Percentiles rank a stretch among this genome's conserved stretches.
Conservation (phyloP, 2,329 filamentous ascomycete species). For the Pseudohalonectria lignicola region DNA sequence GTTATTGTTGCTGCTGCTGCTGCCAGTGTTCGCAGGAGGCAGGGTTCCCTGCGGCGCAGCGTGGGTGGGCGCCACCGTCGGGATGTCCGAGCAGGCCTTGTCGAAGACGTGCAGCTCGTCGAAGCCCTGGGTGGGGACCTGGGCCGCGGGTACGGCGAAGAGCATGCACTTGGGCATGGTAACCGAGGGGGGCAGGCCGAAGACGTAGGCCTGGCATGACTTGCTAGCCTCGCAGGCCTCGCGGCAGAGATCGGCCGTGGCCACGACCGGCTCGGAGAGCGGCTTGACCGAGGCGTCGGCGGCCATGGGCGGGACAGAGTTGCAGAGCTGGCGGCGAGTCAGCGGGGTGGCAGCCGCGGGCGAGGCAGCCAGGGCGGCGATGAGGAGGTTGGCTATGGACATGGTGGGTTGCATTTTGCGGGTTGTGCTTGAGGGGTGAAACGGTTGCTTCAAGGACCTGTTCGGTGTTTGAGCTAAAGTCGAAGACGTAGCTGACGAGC, state of each 20-base stretch:
- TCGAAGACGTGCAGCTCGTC: constrained; percentile 6
- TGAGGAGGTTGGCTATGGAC: background rate
- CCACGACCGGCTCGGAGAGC: background rate
- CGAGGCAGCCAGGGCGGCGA: background rate
- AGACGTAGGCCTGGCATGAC: constrained; percentile 6
- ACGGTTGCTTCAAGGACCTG: too few species aligned
- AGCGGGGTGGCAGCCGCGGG: background rate
- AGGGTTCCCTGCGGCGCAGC: constrained; percentile 1
- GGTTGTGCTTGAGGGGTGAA: background rate
- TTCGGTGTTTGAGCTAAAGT: too few species aligned
- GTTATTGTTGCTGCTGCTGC: background rate
- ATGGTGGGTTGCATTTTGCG: background rate
- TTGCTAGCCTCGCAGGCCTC: constrained; percentile 1
- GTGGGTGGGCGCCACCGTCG: constrained; percentile 4
- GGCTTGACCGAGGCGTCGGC: background rate
- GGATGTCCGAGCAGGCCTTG: constrained; percentile 5
- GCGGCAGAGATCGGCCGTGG: constrained; percentile 4
- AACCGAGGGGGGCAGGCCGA: constrained; percentile 4
- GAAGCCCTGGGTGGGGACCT: constrained; percentile 6
- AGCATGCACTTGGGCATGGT: constrained; percentile 5
- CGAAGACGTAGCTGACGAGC: too few species aligned
- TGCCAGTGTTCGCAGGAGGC: background rate
- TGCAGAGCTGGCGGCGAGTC: background rate
- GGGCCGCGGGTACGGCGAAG: constrained; percentile 4
- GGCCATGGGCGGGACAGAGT: background rate